phyloP scores from a whole-genome alignment of 176 grass and related monocot genomes.

The Eremochloa ophiuroides region DNA sequence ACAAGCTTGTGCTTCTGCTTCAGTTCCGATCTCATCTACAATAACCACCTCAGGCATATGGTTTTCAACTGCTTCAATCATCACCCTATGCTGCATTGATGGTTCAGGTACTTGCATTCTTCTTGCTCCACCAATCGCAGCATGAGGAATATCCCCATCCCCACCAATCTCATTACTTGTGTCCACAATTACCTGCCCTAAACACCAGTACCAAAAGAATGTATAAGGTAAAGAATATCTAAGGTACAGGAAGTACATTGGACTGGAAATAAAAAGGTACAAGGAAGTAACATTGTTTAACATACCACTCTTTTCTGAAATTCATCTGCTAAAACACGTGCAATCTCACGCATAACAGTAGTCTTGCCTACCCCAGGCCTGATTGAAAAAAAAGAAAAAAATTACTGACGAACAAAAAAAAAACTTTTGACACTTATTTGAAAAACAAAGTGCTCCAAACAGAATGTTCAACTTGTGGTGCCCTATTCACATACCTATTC shows the following conservation, averaged over 20 bases:
- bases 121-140: constrained; percentile 89
- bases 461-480: not conserved
- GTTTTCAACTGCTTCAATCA: constrained; percentile 99
- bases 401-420: not conserved
- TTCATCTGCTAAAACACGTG: constrained; percentile 88
- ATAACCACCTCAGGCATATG: constrained; percentile 99
- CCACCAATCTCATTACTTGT: constrained; percentile 99
- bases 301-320: constrained; percentile 92
- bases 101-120: constrained; percentile 98
- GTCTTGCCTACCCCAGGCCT: constrained; percentile 98
- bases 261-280: constrained; percentile 3
- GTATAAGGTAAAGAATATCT: no score
- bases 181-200: constrained; percentile 97
- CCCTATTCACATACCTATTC: not conserved
- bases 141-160: constrained; percentile 91
- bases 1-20: constrained; percentile 86
- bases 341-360: constrained; percentile 98
- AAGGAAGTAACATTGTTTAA: constrained; percentile 14
- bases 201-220: constrained; percentile 46
- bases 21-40: constrained; percentile 95
- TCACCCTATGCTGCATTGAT: constrained; percentile 89
- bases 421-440: not conserved
- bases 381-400: constrained; percentile 18
- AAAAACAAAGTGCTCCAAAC: not conserved
- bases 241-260: constrained; percentile 10